Percentiles rank a stretch among this genome's conserved stretches.
Evolutionary conservation across 306 rosid species (phyloP).

Genomic region (Cyclanthera cordifolia): DNA sequence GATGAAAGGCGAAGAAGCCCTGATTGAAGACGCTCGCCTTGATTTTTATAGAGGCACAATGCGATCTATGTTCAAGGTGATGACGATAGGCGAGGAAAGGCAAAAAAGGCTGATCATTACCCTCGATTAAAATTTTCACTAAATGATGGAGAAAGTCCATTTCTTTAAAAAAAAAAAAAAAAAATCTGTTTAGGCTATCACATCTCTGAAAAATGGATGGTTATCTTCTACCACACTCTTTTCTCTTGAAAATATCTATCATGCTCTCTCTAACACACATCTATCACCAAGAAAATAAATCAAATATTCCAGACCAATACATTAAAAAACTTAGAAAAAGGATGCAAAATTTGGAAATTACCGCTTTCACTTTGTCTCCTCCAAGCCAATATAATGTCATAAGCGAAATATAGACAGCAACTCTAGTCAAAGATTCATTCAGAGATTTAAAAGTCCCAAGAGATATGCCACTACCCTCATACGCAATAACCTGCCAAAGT

Average conservation of each 20-base stretch:
- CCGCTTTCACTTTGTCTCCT: slow-evolving; percentile 98
- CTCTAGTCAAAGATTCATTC: slow-evolving; percentile 84
- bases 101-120: too few species aligned
- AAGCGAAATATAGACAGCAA: slow-evolving; percentile 74
- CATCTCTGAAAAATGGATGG: background rate
- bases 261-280: background rate
- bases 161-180: background rate
- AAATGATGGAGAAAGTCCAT: background rate
- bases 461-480: slow-evolving; percentile 77
- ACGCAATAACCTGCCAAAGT: slow-evolving; percentile 66
- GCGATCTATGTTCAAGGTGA: too few species aligned
- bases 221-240: background rate
- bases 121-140: background rate
- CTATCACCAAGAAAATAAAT: background rate
- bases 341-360: slow-evolving; percentile 21
- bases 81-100: too few species aligned
- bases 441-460: slow-evolving; percentile 74
- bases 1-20: too few species aligned
- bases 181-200: too few species aligned
- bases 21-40: too few species aligned
- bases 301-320: background rate
- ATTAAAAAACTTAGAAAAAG: background rate
- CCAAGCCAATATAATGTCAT: slow-evolving; percentile 72
- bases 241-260: background rate
- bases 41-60: too few species aligned